Base-by-base conservation (phyloP, 1,284 basidiomycete genomes). In the Fistulinella staudtii region DNA sequence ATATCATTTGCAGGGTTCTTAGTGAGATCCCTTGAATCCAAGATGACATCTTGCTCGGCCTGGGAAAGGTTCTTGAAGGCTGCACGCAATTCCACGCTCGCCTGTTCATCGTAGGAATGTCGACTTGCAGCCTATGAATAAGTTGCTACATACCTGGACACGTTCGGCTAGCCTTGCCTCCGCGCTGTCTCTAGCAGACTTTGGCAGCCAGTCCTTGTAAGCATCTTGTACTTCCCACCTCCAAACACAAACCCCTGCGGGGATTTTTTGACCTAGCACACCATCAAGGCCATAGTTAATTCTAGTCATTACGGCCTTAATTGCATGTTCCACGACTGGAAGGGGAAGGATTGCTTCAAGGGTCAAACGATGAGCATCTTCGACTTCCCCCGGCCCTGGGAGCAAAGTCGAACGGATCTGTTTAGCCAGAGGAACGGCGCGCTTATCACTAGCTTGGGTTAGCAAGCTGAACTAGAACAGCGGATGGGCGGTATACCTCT, bases 161-260 rank as follows among this genome's bases (percentile, higher is more conserved):
- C 90, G 76, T 53, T 93, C 89, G 21, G 72, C 69, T 11, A 74
- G 64, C 52, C 90, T 74, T n/a, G 64, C 64, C 25, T 81, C 75
- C 1, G 77, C 76, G 60, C 79, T 88, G 48, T 89, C 85, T 46
- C 72, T 70, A 8, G 74, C 73, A 54, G 76, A 78, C 57, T 79
- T 82, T 0, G 90, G 89, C 24, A 93, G 65, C 79, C 85, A 85
- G 37, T 77, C 70, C 39, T 68, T 62, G 51, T 74, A 68, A 18
- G 72, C 54, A 13, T 80, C 73, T 52, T 75, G 81, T 7, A 86
- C 81, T 60, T 94, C 91, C 91, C 91, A 93, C 49, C 91, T 73
- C 90, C 90, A 94, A n/a, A 89, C 68, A 53, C 79, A 83, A 25
- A 88, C 63, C 17, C 73, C 65, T 5, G 82, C 76, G 9, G 83